Base-by-base conservation (phyloP, 1,284 basidiomycete genomes). In the Moniliella sp. region DNA sequence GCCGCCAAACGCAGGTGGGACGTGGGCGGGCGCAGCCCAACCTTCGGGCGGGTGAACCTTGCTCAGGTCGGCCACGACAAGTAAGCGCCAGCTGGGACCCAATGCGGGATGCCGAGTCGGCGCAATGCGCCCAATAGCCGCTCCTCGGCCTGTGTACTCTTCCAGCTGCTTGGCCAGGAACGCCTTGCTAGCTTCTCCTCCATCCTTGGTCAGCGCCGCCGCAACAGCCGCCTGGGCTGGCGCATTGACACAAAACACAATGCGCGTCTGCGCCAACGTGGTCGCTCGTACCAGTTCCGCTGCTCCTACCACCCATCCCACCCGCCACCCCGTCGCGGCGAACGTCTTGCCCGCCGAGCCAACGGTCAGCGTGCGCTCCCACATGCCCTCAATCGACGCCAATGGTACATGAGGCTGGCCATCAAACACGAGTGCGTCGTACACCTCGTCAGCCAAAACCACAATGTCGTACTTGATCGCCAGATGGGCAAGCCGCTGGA, bases 341-440 rank as follows among this genome's bases (percentile, higher is more conserved):
- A 23, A 23, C n/a, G 21, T 23, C n/a, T 23, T n/a, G n/a, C n/a
- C n/a, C n/a, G n/a, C n/a, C n/a, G n/a, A n/a, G n/a, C n/a, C 72
- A 27, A 82, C 73, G 2, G 79, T 81, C 33, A 83, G 67, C 0
- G 80, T 83, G 25, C 79, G 75, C 45, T 94, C 81, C 86, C 86
- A 97, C 83, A 94, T 91, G n/a, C 82, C 54, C 11, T 46, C 41
- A 9, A 52, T 40, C 16, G 69, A 78, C 2, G 88, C 88, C 45
- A 97, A 78, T 32, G 86, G 75, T 35, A 84, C 67, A 61, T 99
- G 91, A 54, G 86, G 72, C 47, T n/a, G n/a, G 28, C 69, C 73
- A 48, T 88, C 81, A 51, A 77, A 93, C 4, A 86, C 74, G 19
- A 99, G 72, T 51, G 76, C 80, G 54, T 99, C 91, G 62, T 99